Evolutionary conservation across 1,139 yeast genomes (phyloP).

Genomic region (Pichia kudriavzevii): DNA sequence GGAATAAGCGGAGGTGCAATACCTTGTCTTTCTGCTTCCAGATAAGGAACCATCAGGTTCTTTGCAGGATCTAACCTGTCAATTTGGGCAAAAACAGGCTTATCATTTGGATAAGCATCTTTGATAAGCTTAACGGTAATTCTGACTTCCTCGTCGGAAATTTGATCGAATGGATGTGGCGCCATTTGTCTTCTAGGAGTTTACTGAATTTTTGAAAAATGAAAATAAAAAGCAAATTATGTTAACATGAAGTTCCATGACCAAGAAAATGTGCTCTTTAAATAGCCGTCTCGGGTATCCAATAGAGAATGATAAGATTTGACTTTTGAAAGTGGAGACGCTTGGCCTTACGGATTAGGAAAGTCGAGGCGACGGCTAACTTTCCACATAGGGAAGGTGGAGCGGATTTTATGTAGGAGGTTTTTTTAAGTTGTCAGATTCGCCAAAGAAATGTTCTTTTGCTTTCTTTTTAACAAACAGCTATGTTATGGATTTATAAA

Average conservation of each 20-base stretch:
- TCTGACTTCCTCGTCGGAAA: conserved; percentile 57
- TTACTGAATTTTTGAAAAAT: too few species aligned
- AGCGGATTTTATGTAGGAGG: not conserved
- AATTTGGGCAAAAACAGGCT: conserved; percentile 62
- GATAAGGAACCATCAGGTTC: conserved; percentile 57
- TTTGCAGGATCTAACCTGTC: conserved; percentile 81
- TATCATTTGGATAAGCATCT: conserved; percentile 37
- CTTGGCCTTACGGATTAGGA: not conserved
- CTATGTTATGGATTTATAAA: too few species aligned
- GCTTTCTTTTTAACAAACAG: too few species aligned
- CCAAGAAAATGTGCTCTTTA: too few species aligned
- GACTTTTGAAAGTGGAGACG: too few species aligned
- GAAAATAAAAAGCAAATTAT: too few species aligned
- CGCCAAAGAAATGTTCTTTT: too few species aligned
- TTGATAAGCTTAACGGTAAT: conserved; percentile 57
- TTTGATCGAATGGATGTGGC: conserved; percentile 66
- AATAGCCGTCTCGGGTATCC: too few species aligned
- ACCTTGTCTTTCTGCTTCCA: conserved; percentile 63
- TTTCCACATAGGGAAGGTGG: not conserved
- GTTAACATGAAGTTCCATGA: too few species aligned
- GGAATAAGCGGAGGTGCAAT: conserved; percentile 48
- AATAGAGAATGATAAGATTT: too few species aligned
- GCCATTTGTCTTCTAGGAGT: too few species aligned
- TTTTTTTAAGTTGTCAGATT: too few species aligned
- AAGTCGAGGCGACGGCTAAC: not conserved